phyloP scores from a whole-genome alignment of 2,329 filamentous ascomycete genomes.

The Setomelanomma holmii region DNA sequence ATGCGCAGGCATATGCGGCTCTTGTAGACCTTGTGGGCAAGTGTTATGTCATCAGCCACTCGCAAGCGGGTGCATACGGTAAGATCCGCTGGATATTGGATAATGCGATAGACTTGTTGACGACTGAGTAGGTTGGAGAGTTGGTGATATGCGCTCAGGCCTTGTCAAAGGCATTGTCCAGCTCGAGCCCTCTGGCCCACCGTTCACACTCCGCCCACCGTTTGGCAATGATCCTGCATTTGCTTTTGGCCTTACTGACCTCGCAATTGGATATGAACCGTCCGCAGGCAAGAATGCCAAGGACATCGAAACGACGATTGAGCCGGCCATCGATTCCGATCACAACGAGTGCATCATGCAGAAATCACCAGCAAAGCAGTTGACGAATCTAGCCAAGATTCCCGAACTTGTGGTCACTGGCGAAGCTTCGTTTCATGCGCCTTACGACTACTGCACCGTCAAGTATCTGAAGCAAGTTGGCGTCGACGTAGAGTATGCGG shows the following conservation, averaged over 20 bases:
- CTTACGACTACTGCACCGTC: conserved; percentile 61
- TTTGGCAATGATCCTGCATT: conserved; percentile 17
- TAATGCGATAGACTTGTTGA: background rate
- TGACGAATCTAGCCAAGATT: conserved; percentile 57
- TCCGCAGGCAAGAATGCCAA: background rate
- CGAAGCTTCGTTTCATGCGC: conserved; percentile 46
- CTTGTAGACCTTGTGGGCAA: conserved; percentile 54
- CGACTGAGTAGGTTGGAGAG: conserved; percentile 9
- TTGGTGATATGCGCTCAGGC: conserved; percentile 58
- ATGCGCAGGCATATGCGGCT: conserved; percentile 48
- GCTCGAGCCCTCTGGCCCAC: conserved; percentile 62
- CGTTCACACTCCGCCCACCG: conserved; percentile 43
- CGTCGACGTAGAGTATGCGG: conserved; percentile 28
- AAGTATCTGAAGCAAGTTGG: conserved; percentile 58
- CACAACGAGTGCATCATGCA: conserved; percentile 41
- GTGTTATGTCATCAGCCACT: conserved; percentile 58
- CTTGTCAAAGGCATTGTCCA: conserved; percentile 58
- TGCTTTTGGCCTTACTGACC: conserved; percentile 1
- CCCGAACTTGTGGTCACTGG: conserved; percentile 59
- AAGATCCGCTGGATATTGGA: background rate
- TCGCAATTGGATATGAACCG: background rate
- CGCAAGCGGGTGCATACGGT: conserved; percentile 55
- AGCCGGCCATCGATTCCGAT: conserved; percentile 4
- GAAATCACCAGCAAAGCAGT: conserved; percentile 45
- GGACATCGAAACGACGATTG: background rate